Conservation (phyloP, 1,284 basidiomycete species). For the Xerocomus cyaneibrunnescens region DNA sequence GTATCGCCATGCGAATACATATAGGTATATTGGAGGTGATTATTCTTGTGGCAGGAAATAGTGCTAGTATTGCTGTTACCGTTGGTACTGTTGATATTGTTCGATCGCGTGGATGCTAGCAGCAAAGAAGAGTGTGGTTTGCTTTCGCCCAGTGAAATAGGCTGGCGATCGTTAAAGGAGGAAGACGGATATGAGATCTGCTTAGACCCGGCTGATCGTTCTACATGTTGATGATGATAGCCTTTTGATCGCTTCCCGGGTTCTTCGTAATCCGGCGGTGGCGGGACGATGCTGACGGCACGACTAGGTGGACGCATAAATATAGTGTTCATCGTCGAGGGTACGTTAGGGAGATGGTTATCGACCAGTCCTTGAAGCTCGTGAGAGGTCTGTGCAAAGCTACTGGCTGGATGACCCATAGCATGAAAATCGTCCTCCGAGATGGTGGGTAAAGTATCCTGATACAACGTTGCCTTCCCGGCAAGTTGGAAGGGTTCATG, state of each 20-base stretch:
- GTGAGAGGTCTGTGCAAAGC: conserved; percentile 4
- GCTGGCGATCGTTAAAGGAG: conserved; percentile 9
- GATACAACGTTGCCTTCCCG: conserved; percentile 8
- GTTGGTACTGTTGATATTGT: conserved; percentile 6
- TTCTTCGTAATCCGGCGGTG: conserved; percentile 37
- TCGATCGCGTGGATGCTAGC: conserved; percentile 15
- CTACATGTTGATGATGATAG: conserved; percentile 16
- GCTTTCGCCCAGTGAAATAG: conserved; percentile 7
- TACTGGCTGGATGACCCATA: conserved; percentile 11
- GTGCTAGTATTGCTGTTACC: conserved; percentile 7
- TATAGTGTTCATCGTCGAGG: background rate
- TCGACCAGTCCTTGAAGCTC: conserved; percentile 4
- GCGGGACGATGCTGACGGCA: conserved; percentile 34
- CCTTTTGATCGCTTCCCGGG: conserved; percentile 30
- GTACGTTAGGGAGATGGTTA: background rate
- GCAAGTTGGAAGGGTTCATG: conserved; percentile 2
- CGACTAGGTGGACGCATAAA: conserved; percentile 29
- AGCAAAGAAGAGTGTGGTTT: conserved; percentile 17
- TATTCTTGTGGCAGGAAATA: conserved; percentile 9
- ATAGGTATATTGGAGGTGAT: conserved; percentile 15
- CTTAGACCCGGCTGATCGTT: conserved; percentile 4
- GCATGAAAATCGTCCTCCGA: conserved; percentile 43
- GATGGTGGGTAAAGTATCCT: conserved; percentile 33
- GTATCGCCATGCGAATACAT: conserved; percentile 20
- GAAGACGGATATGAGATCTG: conserved; percentile 5